Conservation (phyloP, 768 basidiomycete species). For the Tylopilus balloui region DNA sequence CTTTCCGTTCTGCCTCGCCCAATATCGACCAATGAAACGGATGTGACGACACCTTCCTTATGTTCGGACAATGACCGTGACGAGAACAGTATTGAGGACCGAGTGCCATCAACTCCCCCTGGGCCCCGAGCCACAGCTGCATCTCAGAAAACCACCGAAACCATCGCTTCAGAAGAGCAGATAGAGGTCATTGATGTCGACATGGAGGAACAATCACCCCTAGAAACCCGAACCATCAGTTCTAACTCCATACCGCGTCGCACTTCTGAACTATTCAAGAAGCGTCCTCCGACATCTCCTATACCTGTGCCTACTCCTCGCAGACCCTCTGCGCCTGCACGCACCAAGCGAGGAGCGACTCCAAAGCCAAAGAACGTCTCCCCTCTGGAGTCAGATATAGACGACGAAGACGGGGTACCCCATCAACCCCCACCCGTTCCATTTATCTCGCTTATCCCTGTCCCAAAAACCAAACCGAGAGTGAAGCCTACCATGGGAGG, state of each 20-base stretch:
- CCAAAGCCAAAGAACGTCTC: slow-evolving; percentile 23
- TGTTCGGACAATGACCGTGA: slow-evolving; percentile 68
- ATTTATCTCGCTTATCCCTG: slow-evolving; percentile 25
- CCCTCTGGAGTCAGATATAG: slow-evolving; percentile 17
- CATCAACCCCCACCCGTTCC: slow-evolving; percentile 11
- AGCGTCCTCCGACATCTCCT: slow-evolving; percentile 62
- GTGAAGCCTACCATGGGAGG: slow-evolving; percentile 12
- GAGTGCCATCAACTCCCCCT: slow-evolving; percentile 49
- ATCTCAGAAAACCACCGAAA: background rate
- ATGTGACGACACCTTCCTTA: slow-evolving; percentile 60
- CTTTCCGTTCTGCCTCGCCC: slow-evolving; percentile 14
- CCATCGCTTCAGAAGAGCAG: slow-evolving; percentile 3
- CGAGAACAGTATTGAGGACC: slow-evolving; percentile 46
- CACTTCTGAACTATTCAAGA: slow-evolving; percentile 45
- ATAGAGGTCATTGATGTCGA: slow-evolving; percentile 38
- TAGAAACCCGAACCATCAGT: slow-evolving; percentile 7
- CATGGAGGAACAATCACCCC: slow-evolving; percentile 26
- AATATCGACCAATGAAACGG: slow-evolving; percentile 36
- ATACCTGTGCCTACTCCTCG: slow-evolving; percentile 50
- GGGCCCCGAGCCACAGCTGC: slow-evolving; percentile 24
- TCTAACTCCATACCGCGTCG: slow-evolving; percentile 11
- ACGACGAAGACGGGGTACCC: slow-evolving; percentile 23
- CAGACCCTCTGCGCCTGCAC: slow-evolving; percentile 54
- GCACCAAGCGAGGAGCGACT: slow-evolving; percentile 36
- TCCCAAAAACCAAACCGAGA: slow-evolving; percentile 11